Base-by-base conservation (phyloP, 106 monocot genomes). In the Dendrobium nobile region DNA sequence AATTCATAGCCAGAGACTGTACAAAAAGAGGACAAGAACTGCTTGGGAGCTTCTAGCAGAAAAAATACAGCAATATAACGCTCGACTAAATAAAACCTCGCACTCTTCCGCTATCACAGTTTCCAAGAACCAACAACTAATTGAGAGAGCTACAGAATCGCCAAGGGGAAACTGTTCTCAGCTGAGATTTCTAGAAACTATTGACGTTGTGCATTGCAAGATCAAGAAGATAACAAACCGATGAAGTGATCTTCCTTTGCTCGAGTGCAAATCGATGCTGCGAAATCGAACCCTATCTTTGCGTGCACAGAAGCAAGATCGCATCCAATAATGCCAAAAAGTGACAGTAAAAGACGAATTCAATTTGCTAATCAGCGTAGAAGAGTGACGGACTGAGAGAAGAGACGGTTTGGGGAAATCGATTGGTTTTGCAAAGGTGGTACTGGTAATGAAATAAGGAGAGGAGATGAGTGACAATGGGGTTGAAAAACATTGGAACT, bases 51-150 rank as follows among this genome's bases (percentile, higher is more conserved):
- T 67, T 27, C 70, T 70, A 5, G 43, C 42, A 74, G 20, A 43
- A 6, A 8, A 74, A 74, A 74, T 44, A 74, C 43, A 74, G 20
- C 43, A 42, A 74, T 19, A 0, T 19, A 74, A 44, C 5, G 33
- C 20, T 74, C 19, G 43, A 44, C 19, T 37, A 70, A 70, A 33
- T 33, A 37, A 33, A 70, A 37, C 70, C 70, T 37, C 70, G 70
- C 27, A 37, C 33, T 13, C 33, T 41, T 74, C 20, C 18, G 2
- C 42, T 19, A 24, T 19, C 4, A 74, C 19, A 74, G 74, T 44
- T 74, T 74, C n/a, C 74, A 74, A 74, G 74, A 44, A 74, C n/a
- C 2, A 43, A 74, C 43, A 74, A 74, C 43, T 72, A 27, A 7
- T 74, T 43, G 20, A 43, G 43, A 19, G 74, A 64, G 33, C 31